Conservation (phyloP, 805 yeast species). For the Metschnikowia henanensis region DNA sequence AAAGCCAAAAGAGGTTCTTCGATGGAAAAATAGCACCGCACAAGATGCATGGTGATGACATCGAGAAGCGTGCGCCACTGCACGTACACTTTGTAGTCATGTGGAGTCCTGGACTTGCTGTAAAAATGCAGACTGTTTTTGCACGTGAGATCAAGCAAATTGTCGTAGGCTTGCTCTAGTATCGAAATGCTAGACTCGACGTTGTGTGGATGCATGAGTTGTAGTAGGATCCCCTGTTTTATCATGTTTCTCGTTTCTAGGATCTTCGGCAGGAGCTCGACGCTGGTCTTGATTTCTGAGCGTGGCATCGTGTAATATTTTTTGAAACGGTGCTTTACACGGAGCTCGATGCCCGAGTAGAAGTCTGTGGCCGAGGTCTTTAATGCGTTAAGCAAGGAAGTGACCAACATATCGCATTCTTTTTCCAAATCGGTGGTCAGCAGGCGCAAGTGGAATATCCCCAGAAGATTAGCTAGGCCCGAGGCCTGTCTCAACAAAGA, state of each 20-base stretch:
- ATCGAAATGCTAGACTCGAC: conserved; percentile 29
- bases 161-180: conserved; percentile 37
- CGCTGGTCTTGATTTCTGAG: conserved; percentile 23
- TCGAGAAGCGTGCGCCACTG: conserved; percentile 55
- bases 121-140: conserved; percentile 15
- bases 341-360: conserved; percentile 31
- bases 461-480: conserved; percentile 30
- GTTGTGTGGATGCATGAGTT: conserved; percentile 33
- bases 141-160: conserved; percentile 26
- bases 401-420: conserved; percentile 32
- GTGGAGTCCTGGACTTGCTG: conserved; percentile 19
- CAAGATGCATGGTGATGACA: conserved; percentile 59
- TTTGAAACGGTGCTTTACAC: conserved; percentile 32
- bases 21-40: conserved; percentile 56
- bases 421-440: conserved; percentile 16
- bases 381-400: conserved; percentile 31
- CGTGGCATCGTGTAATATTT: conserved; percentile 40
- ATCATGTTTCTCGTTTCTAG: conserved; percentile 39
- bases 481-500: conserved; percentile 27
- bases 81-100: conserved; percentile 29
- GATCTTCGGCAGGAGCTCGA: conserved; percentile 36
- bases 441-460: conserved; percentile 26
- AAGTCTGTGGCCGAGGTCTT: conserved; percentile 32
- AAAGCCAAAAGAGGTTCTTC: conserved; percentile 61
- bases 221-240: conserved; percentile 36